Base-by-base conservation (phyloP, 2,329 filamentous ascomycete genomes). In the Talaromyces rugulosus region DNA sequence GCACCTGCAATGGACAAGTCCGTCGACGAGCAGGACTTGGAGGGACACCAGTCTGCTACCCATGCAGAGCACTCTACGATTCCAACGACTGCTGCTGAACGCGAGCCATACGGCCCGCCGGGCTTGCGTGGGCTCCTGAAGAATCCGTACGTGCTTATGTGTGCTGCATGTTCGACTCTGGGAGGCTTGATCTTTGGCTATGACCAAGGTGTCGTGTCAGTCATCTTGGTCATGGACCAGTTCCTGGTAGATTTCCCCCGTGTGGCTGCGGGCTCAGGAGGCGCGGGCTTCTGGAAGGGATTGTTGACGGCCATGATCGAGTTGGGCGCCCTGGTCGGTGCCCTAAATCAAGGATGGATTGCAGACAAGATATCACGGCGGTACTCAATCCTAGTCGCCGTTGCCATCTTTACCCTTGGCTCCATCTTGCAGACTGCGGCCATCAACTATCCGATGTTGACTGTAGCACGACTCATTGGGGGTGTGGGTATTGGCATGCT, bases 221-320 rank as follows among this genome's bases (percentile, higher is more conserved):
- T 83, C 18, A 82, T 80, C 23, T 69, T 83, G 7, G 80, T 82
- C 50, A 83, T 83, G 81, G 76, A 81, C n/a, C 80, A 82, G 59
- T 83, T 84, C 63, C 71, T 82, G 3, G 71, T 72, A 0, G 72
- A 73, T 0, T 83, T 83, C 59, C 73, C 78, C 7, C 74, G 75
- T 14, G 76, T 82, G 3, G 74, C 77, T 0, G 72, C 75, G 16
- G 70, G 70, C 6, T 73, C 77, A 12, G 66, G 70, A 6, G 74
- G 74, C 5, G 70, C 73, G 4, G 75, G 75, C 1, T 79, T 79
- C 63, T 77, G 73, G 69, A 79, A 78, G 64, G 77, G 77, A 16
- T 62, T 78, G 64, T 74, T 84, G 74, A 84, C 82, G 8, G 82
- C 82, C 3, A 84, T 84, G 81, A 80, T 85, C 56, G 81, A 84